A percentile compares a stretch with the other conserved stretches of the same genome.
phyloP scores from a whole-genome alignment of 1,284 basidiomycete species.

The Gastroboletus turbinatus region DNA sequence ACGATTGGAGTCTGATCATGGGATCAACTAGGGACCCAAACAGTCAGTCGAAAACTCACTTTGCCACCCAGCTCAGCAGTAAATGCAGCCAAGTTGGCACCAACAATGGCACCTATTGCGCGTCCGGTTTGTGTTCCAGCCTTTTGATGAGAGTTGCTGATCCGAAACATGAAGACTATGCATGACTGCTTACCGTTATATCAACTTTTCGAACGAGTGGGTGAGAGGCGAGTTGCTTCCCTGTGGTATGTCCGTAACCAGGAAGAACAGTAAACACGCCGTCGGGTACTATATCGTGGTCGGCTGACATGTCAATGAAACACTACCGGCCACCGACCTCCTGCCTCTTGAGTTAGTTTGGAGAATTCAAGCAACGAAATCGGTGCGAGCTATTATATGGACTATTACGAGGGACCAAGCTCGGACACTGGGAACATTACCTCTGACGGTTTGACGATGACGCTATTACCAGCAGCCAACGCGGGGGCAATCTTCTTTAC shows the following conservation, averaged over 20 bases:
- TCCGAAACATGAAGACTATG: not conserved
- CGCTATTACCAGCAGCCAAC: slow-evolving; percentile 79
- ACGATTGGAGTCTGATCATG: slow-evolving; percentile 67
- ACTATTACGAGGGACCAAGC: not conserved
- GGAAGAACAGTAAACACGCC: slow-evolving; percentile 74
- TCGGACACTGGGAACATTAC: slow-evolving; percentile 31
- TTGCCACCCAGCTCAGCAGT: slow-evolving; percentile 85
- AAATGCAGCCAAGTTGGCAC: slow-evolving; percentile 67
- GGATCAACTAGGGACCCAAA: not conserved
- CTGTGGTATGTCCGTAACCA: slow-evolving; percentile 63
- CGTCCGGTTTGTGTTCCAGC: slow-evolving; percentile 78
- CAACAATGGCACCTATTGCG: slow-evolving; percentile 66
- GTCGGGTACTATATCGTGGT: slow-evolving; percentile 55
- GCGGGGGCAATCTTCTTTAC: slow-evolving; percentile 86
- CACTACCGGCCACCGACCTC: slow-evolving; percentile 45
- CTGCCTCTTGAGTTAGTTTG: slow-evolving; percentile 59
- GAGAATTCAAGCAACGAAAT: slow-evolving; percentile 77
- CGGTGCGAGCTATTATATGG: slow-evolving; percentile 59
- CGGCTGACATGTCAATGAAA: not conserved
- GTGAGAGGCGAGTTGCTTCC: slow-evolving; percentile 62
- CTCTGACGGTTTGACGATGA: slow-evolving; percentile 82
- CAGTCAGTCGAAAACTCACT: slow-evolving; percentile 36
- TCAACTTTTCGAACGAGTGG: slow-evolving; percentile 75
- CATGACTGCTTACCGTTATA: slow-evolving; percentile 57
- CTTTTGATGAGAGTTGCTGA: slow-evolving; percentile 37